Percentiles rank a stretch among this genome's conserved stretches.
Evolutionary conservation across 2,329 filamentous ascomycete genomes (phyloP).

Genomic region (Claviceps digitariae): DNA sequence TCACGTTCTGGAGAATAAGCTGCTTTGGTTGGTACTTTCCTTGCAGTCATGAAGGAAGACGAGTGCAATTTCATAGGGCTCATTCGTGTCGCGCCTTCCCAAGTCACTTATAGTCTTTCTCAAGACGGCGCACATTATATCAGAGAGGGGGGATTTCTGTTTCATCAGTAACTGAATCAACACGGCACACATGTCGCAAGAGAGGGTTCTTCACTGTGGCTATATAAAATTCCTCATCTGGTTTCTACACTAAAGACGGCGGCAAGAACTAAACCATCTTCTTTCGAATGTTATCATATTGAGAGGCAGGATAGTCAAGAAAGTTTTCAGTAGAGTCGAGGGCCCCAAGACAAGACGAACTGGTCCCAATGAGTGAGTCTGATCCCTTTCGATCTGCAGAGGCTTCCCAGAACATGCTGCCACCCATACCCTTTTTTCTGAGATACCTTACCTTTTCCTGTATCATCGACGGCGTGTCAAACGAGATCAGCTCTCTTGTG

Average conservation of each 20-base stretch:
- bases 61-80: not conserved
- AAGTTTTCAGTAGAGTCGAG: constrained; percentile 35
- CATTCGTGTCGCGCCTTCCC: not conserved
- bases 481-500: constrained; percentile 53
- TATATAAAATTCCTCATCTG: not conserved
- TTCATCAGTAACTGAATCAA: not conserved
- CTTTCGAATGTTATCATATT: constrained; percentile 39
- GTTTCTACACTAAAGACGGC: not conserved
- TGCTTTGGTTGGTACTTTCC: not conserved
- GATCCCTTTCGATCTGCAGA: constrained; percentile 49
- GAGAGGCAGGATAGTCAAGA: constrained; percentile 37
- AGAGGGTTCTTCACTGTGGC: too few species aligned
- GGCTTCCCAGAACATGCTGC: constrained; percentile 79
- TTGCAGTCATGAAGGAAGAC: not conserved
- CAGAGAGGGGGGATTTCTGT: too few species aligned
- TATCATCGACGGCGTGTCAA: constrained; percentile 50
- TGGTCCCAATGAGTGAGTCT: constrained; percentile 45
- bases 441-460: constrained; percentile 53
- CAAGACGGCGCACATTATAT: not conserved
- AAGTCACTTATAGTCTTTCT: not conserved
- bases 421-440: constrained; percentile 47
- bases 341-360: constrained; percentile 24
- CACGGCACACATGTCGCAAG: not conserved
- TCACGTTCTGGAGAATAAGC: not conserved
- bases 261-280: constrained; percentile 9